Evolutionary conservation across 2,329 filamentous ascomycete species (phyloP).

Genomic region (Geoglossum cookeanum): DNA sequence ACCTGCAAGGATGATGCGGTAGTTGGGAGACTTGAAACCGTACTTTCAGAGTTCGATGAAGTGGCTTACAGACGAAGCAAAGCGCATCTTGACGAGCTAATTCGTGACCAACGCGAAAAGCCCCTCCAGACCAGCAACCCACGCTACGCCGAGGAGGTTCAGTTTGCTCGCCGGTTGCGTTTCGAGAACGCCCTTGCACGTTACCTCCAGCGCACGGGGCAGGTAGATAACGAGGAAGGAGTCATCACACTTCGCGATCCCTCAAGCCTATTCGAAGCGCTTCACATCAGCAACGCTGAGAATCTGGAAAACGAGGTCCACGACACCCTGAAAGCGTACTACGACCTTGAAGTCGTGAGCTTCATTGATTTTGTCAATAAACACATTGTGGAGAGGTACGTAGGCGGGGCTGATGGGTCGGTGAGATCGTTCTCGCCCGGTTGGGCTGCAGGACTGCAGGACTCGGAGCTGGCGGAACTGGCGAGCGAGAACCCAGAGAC

Average conservation of each 20-base stretch:
- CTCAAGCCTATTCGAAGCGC: neutral
- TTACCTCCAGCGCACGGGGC: neutral
- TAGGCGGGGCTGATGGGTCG: neutral
- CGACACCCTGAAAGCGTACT: slow-evolving; percentile 40
- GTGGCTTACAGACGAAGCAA: neutral
- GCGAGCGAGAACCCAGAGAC: neutral
- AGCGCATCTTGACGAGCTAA: neutral
- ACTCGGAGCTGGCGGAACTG: neutral
- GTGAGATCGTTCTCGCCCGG: neutral
- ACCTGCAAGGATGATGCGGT: neutral
- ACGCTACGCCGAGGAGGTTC: slow-evolving; percentile 6
- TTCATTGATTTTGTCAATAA: slow-evolving; percentile 32
- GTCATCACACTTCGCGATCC: neutral
- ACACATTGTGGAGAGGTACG: neutral
- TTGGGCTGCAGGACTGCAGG: neutral
- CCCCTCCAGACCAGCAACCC: neutral
- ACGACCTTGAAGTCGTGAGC: slow-evolving; percentile 38
- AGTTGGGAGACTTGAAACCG: neutral
- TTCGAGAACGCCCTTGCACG: slow-evolving; percentile 8
- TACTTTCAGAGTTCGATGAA: neutral
- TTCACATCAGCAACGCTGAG: slow-evolving; percentile 16
- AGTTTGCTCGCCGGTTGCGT: slow-evolving; percentile 4
- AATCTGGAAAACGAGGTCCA: slow-evolving; percentile 33
- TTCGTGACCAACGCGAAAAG: neutral
- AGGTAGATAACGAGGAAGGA: neutral